Base-by-base conservation (phyloP, 768 basidiomycete genomes). In the Rhodotorula taiwanensis region DNA sequence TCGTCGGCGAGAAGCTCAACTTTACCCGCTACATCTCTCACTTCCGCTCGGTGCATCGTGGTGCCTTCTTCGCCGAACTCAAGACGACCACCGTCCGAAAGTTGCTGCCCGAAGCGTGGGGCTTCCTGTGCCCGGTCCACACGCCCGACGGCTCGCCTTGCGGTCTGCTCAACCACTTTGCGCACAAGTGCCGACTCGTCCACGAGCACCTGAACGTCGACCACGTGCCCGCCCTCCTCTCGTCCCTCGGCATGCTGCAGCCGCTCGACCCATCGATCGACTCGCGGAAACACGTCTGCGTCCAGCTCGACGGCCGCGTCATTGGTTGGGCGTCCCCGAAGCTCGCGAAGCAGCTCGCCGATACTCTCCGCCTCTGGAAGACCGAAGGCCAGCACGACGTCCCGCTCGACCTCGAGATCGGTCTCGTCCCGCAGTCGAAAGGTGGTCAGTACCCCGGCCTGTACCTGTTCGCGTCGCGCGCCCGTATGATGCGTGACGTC, bases 1-100 rank as follows among this genome's bases (percentile, higher is more conserved):
- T 99, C 70, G 88, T 98, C 39, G 95, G 93, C 9, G 95, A 99
- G 79, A 98, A 98, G 77, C 81, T 99, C 64, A 99, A 99, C 76
- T 99, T 95, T 84, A 86, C 88, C 70, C 90, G 95, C 42, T 99
- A 97, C 76, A 91, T 99, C 76, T 88, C 88, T 73, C 95, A 99
- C 78, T 99, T 99, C 80, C 82, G 95, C 60, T 95, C 89, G 76
- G 91, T 99, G 34, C 95, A 99, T 78, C 89, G 95, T 77, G 95
- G 95, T 75, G 92, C 95, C 42, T 99, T 99, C 83, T 99, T 99
- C 74, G 89, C 93, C 11, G 92, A 98, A 76, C 83, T 98, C 57
- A 97, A 97, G 79, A 99, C 95, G 2, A 99, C 95, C 0, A 86
- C 91, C 27, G 95, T 99, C 58, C 86, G 95, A 67, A 98, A 98